Evolutionary conservation across 192 early-diverging fungal species (phyloP).

Genomic region (Dimargaris xerosporica): DNA sequence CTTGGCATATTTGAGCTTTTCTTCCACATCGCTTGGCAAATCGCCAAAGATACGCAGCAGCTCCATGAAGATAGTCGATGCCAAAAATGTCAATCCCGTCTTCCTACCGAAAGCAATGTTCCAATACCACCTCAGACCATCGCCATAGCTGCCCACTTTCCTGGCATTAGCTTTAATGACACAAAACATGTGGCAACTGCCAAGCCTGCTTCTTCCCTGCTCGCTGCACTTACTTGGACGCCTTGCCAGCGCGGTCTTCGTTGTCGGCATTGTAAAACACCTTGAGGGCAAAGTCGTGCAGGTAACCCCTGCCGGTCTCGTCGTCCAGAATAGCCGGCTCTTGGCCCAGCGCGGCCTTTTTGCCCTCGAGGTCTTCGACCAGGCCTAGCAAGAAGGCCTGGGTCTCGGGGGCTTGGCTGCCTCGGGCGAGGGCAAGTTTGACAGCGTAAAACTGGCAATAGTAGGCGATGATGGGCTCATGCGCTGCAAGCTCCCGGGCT

Average conservation of each 20-base stretch:
- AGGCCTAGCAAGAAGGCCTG: conserved; percentile 49
- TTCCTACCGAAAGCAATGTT: conserved; percentile 27
- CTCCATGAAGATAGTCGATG: conserved; percentile 80
- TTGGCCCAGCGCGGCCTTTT: conserved; percentile 43
- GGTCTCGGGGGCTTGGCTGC: conserved; percentile 29
- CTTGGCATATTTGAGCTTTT: conserved; percentile 92
- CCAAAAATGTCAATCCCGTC: conserved; percentile 81
- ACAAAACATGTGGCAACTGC: not conserved
- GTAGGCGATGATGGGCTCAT: conserved; percentile 84
- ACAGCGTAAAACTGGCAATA: conserved; percentile 84
- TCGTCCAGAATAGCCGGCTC: conserved; percentile 66
- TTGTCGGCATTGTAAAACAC: conserved; percentile 84
- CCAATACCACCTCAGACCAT: not conserved
- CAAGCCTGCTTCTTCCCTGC: not conserved
- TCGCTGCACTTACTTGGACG: conserved; percentile 45
- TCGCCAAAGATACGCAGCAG: conserved; percentile 71
- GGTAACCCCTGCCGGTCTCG: conserved; percentile 54
- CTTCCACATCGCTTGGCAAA: conserved; percentile 41
- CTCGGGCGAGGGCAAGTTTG: conserved; percentile 51
- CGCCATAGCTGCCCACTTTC: not conserved
- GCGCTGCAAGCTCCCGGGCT: conserved; percentile 52
- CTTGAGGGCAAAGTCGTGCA: conserved; percentile 79
- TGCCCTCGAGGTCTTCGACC: conserved; percentile 67
- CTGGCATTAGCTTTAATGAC: not conserved
- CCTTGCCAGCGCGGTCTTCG: conserved; percentile 71